phyloP scores from a whole-genome alignment of 331 rosid genomes.

The Erythrophleum ivorense region DNA sequence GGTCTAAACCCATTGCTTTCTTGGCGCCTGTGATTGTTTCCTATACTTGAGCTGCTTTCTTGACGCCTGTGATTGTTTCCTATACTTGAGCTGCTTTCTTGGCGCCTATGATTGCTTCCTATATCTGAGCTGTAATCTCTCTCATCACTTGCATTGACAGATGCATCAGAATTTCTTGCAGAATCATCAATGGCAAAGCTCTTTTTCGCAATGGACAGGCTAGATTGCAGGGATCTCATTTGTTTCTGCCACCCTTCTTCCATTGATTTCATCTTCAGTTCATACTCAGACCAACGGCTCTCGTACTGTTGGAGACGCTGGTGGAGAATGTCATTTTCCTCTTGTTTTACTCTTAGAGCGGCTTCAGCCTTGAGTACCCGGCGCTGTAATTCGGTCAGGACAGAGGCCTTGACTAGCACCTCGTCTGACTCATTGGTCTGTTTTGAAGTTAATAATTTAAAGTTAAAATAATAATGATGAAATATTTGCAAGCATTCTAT shows the following conservation, averaged over 20 bases:
- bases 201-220: constrained; percentile 99
- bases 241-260: constrained; percentile 99
- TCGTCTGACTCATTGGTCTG: constrained; percentile 85
- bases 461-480: constrained; percentile 29
- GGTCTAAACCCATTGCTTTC: constrained; percentile 93
- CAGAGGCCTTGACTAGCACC: constrained; percentile 89
- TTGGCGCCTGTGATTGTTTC: constrained; percentile 26
- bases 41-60: constrained; percentile 27
- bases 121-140: constrained; percentile 84
- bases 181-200: constrained; percentile 95
- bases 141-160: constrained; percentile 89
- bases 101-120: constrained; percentile 65
- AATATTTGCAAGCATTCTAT: constrained; percentile 12
- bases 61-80: constrained; percentile 68
- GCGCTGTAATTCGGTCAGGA: constrained; percentile 90
- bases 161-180: constrained; percentile 89
- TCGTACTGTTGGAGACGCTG: constrained; percentile 97
- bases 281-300: constrained; percentile 97
- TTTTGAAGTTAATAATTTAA: constrained; percentile 34
- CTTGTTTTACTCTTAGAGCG: constrained; percentile 88
- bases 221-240: constrained; percentile 98
- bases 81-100: constrained; percentile 69
- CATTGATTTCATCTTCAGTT: constrained; percentile 97
- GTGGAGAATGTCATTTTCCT: constrained; percentile 96
- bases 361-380: constrained; percentile 97